Base-by-base conservation (phyloP, 2,329 filamentous ascomycete species). In the Dichotomopilus funicola region DNA sequence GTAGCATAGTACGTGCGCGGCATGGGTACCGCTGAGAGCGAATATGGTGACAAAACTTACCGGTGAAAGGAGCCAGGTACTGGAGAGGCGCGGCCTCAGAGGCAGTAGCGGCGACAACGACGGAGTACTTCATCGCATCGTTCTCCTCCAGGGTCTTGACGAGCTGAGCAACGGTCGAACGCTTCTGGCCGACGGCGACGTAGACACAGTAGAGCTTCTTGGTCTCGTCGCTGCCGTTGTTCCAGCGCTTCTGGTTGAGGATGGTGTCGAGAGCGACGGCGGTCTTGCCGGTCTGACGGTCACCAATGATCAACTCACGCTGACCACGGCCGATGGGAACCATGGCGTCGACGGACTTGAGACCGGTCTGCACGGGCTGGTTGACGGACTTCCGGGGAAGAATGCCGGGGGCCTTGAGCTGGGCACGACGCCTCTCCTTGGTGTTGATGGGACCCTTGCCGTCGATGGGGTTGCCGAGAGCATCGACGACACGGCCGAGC, bases 141-240 rank as follows among this genome's bases (percentile, higher is more conserved):
- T 96, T 96, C 87, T 97, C 92, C 85, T 97, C 92, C 57, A 99
- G 89, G 63, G 94, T 97, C 89, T 97, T 91, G 82, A 99, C 94
- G 70, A 99, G 87, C 84, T 99, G 94, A 66, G 94, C 94, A 68
- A 99, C 92, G 67, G 94, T 99, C 68, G 94, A 97, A 76, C 94
- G 91, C 87, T 99, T 99, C 86, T 99, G 94, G 71, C 94, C 94
- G 68, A 99, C 86, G 71, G 94, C 94, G 70, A 97, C 94, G 85
- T 99, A 99, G 78, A 99, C 82, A 75, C 92, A 97, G 89, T 96
- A 99, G 58, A 99, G 90, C 86, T 99, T 99, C 88, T 96, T 92
- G 73, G 75, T 78, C 85, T 99, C 94, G 73, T 96, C 91, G 75
- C 72, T 81, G 72, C 76, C 70, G 73, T 77, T 80, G 86, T 99